Evolutionary conservation across 768 basidiomycete species (phyloP).

Genomic region (Rhizopogon salebrosus): DNA sequence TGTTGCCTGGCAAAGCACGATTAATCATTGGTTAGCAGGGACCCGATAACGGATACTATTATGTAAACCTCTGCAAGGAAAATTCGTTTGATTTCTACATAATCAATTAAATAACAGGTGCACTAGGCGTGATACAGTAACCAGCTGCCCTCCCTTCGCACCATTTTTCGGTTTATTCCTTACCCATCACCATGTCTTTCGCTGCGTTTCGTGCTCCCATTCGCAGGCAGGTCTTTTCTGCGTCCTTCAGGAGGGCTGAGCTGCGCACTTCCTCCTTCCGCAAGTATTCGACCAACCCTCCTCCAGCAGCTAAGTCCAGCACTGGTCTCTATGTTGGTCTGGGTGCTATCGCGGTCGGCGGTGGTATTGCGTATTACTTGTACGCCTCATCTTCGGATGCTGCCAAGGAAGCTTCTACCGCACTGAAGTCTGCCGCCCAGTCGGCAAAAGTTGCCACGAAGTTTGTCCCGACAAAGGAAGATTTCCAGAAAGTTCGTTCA

Average conservation of each 20-base stretch:
- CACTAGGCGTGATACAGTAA: not conserved
- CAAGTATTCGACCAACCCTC: constrained; percentile 51
- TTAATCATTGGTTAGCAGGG: constrained; percentile 1
- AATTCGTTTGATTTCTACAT: not conserved
- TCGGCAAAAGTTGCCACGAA: constrained; percentile 58
- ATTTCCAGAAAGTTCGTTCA: constrained; percentile 76
- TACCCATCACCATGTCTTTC: constrained; percentile 47
- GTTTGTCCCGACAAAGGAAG: constrained; percentile 72
- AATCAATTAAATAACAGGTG: not conserved
- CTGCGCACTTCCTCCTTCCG: constrained; percentile 44
- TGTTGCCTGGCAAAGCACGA: not conserved
- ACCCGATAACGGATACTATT: constrained; percentile 1
- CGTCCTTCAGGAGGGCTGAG: constrained; percentile 20
- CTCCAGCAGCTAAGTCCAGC: constrained; percentile 46
- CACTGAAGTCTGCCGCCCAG: constrained; percentile 59
- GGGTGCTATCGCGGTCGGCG: constrained; percentile 53
- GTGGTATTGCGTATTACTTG: constrained; percentile 61
- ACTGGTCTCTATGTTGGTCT: constrained; percentile 54
- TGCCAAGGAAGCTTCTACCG: constrained; percentile 46
- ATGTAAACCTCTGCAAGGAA: constrained; percentile 2
- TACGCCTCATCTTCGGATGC: constrained; percentile 43
- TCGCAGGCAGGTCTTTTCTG: constrained; percentile 37
- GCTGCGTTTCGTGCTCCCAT: constrained; percentile 45
- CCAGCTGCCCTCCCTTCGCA: not conserved
- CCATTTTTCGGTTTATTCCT: not conserved